Conservation (phyloP, 2,329 filamentous ascomycete species). For the Cordyceps cateniannulata region DNA sequence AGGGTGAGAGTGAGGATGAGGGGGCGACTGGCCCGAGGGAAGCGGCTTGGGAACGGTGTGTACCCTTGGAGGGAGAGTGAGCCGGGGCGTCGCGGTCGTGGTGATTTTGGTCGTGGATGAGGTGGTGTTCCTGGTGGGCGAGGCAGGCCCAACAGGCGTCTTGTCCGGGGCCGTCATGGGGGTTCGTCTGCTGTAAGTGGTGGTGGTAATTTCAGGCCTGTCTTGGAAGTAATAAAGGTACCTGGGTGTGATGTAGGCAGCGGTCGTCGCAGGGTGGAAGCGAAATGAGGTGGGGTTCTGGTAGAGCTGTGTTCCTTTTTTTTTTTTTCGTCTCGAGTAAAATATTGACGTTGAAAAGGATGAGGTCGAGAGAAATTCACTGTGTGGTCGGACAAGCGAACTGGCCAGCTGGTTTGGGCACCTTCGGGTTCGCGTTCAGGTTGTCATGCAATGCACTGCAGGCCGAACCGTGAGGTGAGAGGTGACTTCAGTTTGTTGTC, state of each 20-base stretch:
- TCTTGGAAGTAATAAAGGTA: not conserved
- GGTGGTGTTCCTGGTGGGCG: not conserved
- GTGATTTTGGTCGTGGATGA: not conserved
- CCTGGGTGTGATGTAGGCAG: not conserved
- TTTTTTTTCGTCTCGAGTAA: not conserved
- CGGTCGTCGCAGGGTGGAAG: not conserved
- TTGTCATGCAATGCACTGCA: not conserved
- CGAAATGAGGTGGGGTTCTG: slow-evolving; percentile 1
- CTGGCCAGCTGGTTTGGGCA: not conserved
- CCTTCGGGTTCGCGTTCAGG: not conserved
- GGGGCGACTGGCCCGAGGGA: slow-evolving; percentile 8
- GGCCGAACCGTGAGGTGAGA: not conserved
- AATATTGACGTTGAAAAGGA: not conserved
- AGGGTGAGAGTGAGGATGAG: slow-evolving; percentile 1
- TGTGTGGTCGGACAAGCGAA: not conserved
- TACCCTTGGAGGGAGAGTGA: slow-evolving; percentile 7
- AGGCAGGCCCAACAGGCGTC: not conserved
- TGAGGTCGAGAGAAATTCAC: not conserved
- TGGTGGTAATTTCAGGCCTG: not conserved
- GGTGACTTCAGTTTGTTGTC: not conserved
- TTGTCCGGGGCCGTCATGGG: not conserved
- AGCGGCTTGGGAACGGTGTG: slow-evolving; percentile 11
- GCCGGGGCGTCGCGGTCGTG: not conserved
- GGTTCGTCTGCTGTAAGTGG: not conserved
- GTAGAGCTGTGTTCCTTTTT: not conserved